Evolutionary conservation across 495 filamentous ascomycete species (phyloP).

Genomic region (Daldinia concentrica): DNA sequence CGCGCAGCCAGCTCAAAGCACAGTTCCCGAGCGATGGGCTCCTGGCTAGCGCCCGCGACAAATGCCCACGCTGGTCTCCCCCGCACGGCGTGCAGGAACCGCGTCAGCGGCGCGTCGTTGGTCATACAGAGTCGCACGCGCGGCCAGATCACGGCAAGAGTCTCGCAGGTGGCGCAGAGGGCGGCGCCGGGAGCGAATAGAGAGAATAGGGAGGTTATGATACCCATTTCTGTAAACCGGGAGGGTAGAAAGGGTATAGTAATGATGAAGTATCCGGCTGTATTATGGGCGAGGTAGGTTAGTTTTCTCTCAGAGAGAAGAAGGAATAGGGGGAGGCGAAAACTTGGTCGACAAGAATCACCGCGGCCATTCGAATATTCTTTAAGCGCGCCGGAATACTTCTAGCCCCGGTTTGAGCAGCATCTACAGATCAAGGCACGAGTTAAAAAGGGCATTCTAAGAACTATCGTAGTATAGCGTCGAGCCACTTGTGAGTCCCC

Average conservation of each 20-base stretch:
- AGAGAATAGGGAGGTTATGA: conserved; percentile 5
- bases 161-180: background rate
- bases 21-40: conserved; percentile 55
- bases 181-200: conserved; percentile 8
- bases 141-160: background rate
- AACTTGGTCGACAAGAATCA: background rate
- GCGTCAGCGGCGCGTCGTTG: conserved; percentile 12
- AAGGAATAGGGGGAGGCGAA: background rate
- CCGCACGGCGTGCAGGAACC: conserved; percentile 38
- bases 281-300: background rate
- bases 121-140: background rate
- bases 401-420: background rate
- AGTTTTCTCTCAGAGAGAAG: background rate
- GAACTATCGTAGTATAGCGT: background rate
- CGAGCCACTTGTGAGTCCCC: background rate
- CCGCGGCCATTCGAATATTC: background rate
- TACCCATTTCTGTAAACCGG: conserved; percentile 4
- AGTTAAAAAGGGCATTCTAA: background rate
- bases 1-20: conserved; percentile 56
- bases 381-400: background rate
- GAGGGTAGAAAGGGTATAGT: background rate
- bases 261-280: background rate
- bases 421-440: background rate
- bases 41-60: conserved; percentile 55
- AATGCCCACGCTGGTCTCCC: conserved; percentile 61